phyloP scores from a whole-genome alignment of 2,329 filamentous ascomycete genomes.

The Tolypocladium pustulatum region DNA sequence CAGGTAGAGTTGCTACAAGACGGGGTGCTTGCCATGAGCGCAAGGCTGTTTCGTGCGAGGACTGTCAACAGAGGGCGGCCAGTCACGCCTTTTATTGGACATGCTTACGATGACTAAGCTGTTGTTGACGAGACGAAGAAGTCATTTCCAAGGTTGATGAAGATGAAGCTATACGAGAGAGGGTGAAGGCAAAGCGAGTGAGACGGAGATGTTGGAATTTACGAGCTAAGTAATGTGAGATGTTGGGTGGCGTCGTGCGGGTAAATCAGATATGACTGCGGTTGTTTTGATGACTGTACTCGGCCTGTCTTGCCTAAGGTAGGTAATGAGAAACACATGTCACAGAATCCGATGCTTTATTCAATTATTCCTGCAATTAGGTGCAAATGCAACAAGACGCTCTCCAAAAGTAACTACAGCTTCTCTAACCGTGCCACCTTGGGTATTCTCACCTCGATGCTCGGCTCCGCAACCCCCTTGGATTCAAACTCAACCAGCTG shows the following conservation, averaged over 20 bases:
- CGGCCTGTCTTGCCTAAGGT: neutral
- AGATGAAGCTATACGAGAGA: neutral
- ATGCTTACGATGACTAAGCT: neutral
- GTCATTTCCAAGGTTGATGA: neutral
- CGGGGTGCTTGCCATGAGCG: neutral
- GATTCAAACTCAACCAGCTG: conserved; percentile 55
- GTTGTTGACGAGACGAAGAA: too few species aligned
- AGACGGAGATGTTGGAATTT: neutral
- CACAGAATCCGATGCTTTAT: neutral
- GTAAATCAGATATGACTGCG: neutral
- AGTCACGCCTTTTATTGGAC: neutral
- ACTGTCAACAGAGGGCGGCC: neutral
- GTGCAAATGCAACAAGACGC: too few species aligned
- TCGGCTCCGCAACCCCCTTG: conserved; percentile 26
- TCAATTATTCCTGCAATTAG: too few species aligned
- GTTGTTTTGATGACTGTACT: neutral
- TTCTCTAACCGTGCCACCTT: neutral
- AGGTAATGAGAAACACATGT: too few species aligned
- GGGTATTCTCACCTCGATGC: conserved; percentile 24
- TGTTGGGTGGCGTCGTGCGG: neutral
- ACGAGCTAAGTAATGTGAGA: neutral
- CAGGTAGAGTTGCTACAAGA: neutral
- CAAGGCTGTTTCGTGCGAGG: neutral
- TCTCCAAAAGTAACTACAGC: neutral
- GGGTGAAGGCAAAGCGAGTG: too few species aligned